Conservation (phyloP, 2,329 filamentous ascomycete species). For the Colletotrichum orbiculare region DNA sequence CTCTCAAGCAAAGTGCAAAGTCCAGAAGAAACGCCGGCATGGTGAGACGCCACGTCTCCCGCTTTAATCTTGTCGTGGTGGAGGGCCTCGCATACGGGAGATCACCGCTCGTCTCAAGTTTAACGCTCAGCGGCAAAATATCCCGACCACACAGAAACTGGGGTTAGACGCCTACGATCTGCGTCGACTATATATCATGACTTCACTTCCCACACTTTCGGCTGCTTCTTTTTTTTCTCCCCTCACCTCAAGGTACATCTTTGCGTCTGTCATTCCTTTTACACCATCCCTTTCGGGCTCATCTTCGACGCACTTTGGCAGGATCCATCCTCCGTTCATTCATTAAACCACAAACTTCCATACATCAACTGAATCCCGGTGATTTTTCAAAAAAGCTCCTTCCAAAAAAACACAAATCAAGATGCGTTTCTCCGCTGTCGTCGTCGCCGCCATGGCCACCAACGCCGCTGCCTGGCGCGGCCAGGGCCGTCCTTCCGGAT, state of each 20-base stretch:
- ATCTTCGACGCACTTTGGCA: constrained; percentile 31
- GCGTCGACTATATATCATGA: constrained; percentile 15
- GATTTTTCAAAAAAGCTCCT: constrained; percentile 14
- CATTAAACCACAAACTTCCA: constrained; percentile 12
- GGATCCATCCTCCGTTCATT: constrained; percentile 33
- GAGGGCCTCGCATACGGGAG: constrained; percentile 35
- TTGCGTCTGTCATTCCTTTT: constrained; percentile 30
- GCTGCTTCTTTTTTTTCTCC: not conserved
- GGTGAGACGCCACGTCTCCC: constrained; percentile 21
- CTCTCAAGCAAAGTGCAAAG: constrained; percentile 2
- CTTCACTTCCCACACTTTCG: not conserved
- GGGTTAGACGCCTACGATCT: not conserved
- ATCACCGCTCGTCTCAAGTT: constrained; percentile 35
- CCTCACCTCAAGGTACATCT: constrained; percentile 10
- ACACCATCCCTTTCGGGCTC: constrained; percentile 18
- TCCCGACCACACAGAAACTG: not conserved
- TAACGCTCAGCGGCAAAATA: constrained; percentile 16
- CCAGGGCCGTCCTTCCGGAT: constrained; percentile 4
- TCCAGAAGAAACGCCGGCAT: not conserved
- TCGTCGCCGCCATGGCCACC: constrained; percentile 30
- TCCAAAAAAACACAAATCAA: constrained; percentile 9
- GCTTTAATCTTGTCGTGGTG: constrained; percentile 24
- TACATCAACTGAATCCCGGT: constrained; percentile 23
- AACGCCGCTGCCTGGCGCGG: constrained; percentile 30
- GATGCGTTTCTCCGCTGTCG: constrained; percentile 36